Percentiles rank a stretch among this genome's conserved stretches.
These are phyloP conservation scores for Fraxinus greggii DNA, from an alignment of 305 asterid species.

Conservation along the genomic window DNA sequence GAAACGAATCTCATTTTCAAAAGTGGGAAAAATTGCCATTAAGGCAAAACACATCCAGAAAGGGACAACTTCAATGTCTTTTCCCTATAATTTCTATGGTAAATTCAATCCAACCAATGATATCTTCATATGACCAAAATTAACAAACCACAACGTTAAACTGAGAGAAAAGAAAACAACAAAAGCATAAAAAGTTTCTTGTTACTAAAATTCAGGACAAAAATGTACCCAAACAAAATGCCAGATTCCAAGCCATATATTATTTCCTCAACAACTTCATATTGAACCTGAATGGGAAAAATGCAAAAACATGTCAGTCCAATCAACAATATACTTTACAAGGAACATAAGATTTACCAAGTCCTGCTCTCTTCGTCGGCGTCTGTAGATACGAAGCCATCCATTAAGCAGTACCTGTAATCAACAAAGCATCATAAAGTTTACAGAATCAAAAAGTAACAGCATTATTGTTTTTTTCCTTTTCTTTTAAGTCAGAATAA, in stretches of 20 bases:
- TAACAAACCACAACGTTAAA: background rate
- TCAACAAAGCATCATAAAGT: constrained; percentile 25
- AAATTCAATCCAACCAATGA: background rate
- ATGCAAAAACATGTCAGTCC: constrained; percentile 8
- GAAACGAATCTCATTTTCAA: background rate
- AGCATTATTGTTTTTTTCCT: background rate
- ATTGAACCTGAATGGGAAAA: constrained; percentile 69
- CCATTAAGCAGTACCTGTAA: constrained; percentile 86
- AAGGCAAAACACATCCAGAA: background rate
- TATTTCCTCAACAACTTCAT: constrained; percentile 94
- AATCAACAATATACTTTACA: constrained; percentile 2
- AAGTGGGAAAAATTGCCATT: background rate
- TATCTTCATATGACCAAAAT: background rate
- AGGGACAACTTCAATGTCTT: background rate
- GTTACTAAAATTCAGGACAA: constrained; percentile 11
- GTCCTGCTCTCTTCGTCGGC: constrained; percentile 90
- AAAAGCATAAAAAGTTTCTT: background rate
- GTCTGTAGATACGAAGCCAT: constrained; percentile 85
- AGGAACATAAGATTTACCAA: constrained; percentile 52
- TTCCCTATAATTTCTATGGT: background rate
- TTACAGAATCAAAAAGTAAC: background rate
- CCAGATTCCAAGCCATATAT: constrained; percentile 95
- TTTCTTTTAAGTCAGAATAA: constrained; percentile 2
- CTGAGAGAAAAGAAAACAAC: background rate
- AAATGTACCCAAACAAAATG: constrained; percentile 80